Conservation (phyloP, 2,329 filamentous ascomycete genomes). For the Aspergillus quadricinctus region DNA sequence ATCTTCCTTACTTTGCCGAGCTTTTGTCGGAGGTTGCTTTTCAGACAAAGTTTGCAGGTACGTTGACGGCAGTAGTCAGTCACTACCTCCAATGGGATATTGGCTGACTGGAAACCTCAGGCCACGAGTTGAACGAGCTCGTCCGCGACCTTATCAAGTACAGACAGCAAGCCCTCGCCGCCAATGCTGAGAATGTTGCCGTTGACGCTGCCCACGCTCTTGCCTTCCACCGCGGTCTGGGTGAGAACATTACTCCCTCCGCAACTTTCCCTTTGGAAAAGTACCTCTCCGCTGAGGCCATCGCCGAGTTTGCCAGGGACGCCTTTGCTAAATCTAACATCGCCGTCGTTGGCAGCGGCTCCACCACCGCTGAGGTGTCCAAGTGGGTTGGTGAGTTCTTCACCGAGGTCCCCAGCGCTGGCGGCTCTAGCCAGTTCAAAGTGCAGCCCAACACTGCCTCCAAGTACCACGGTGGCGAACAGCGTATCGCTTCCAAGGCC, state of each 20-base stretch:
- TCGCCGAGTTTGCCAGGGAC: slow-evolving; percentile 70
- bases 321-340: slow-evolving; percentile 90
- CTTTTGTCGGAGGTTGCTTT: slow-evolving; percentile 87
- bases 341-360: slow-evolving; percentile 84
- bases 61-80: slow-evolving; percentile 17
- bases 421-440: slow-evolving; percentile 48
- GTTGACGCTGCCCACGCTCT: slow-evolving; percentile 79
- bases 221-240: slow-evolving; percentile 92
- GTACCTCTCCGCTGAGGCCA: slow-evolving; percentile 72
- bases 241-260: slow-evolving; percentile 69
- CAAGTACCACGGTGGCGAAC: slow-evolving; percentile 94
- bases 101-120: slow-evolving; percentile 46
- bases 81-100: slow-evolving; percentile 2
- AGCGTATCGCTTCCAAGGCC: slow-evolving; percentile 71
- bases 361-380: slow-evolving; percentile 67
- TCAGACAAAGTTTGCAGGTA: slow-evolving; percentile 77
- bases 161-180: slow-evolving; percentile 69
- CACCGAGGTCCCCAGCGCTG: slow-evolving; percentile 57
- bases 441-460: slow-evolving; percentile 58
- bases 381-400: slow-evolving; percentile 97
- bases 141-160: slow-evolving; percentile 71
- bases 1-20: slow-evolving; percentile 97
- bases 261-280: slow-evolving; percentile 67
- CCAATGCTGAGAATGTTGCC: slow-evolving; percentile 63
- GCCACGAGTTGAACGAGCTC: slow-evolving; percentile 86